phyloP scores from a whole-genome alignment of 2,329 filamentous ascomycete genomes.

The Sporothrix globosa region DNA sequence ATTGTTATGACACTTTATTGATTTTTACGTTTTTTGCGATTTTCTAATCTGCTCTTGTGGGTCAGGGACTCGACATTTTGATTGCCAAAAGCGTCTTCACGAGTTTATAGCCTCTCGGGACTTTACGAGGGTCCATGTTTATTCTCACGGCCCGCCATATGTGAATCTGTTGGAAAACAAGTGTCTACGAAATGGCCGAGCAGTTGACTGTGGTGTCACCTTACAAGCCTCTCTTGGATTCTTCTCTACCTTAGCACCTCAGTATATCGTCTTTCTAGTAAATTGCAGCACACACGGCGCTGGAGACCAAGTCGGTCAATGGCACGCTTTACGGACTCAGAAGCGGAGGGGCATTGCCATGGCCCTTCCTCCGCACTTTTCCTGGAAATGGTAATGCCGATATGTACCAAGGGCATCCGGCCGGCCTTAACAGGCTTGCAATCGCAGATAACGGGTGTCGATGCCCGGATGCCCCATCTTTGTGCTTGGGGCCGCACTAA shows the following conservation, averaged over 20 bases:
- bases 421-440: not conserved
- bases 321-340: not conserved
- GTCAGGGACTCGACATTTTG: not conserved
- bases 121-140: too few relatives aligned
- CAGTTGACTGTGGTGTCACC: not conserved
- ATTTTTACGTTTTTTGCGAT: not conserved
- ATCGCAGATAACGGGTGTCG: conserved; percentile 15
- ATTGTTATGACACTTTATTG: too few relatives aligned
- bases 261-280: not conserved
- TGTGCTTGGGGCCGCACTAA: conserved; percentile 10
- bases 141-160: too few relatives aligned
- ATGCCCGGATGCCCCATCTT: conserved; percentile 9
- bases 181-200: not conserved
- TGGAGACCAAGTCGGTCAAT: not conserved
- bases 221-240: not conserved
- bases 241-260: not conserved
- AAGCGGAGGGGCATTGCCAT: not conserved
- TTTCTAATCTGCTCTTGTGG: not conserved
- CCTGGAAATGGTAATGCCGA: conserved; percentile 8
- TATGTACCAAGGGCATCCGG: conserved; percentile 2
- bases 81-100: not conserved
- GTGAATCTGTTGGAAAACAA: not conserved
- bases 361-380: not conserved
- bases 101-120: too few relatives aligned
- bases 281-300: not conserved